Percentiles rank a stretch among this genome's conserved stretches.
Conservation (phyloP, 2,329 filamentous ascomycete genomes). For the Fusarium sp. region DNA sequence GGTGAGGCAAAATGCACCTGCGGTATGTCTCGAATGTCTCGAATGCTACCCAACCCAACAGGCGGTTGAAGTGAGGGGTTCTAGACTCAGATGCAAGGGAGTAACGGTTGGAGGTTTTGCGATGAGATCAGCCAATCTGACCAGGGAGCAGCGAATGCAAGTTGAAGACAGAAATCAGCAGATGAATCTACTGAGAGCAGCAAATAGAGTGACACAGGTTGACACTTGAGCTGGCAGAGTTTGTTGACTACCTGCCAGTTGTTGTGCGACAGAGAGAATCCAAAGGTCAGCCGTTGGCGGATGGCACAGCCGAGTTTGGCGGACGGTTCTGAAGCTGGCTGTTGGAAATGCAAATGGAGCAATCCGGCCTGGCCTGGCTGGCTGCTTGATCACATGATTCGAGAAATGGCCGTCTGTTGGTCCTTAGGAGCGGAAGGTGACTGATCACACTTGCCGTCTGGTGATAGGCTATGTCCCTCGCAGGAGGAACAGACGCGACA, state of each 20-base stretch:
- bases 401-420: conserved; percentile 20
- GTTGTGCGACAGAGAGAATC: conserved; percentile 36
- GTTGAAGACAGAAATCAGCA: conserved; percentile 14
- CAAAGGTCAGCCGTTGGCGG: conserved; percentile 17
- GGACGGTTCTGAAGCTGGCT: conserved; percentile 17
- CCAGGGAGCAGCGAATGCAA: conserved; percentile 21
- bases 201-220: conserved; percentile 17
- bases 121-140: conserved; percentile 21
- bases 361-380: conserved; percentile 14
- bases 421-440: conserved; percentile 29
- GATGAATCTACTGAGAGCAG: conserved; percentile 10
- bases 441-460: conserved; percentile 32
- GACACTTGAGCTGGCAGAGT: conserved; percentile 15
- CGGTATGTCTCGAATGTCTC: conserved; percentile 35
- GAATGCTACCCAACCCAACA: conserved; percentile 28
- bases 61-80: conserved; percentile 33
- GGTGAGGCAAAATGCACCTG: conserved; percentile 35
- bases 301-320: conserved; percentile 37
- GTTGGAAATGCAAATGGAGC: conserved; percentile 29
- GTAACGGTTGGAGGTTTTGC: conserved; percentile 15
- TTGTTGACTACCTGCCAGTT: conserved; percentile 14
- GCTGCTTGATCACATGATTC: conserved; percentile 44
- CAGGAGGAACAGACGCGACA: conserved; percentile 14
- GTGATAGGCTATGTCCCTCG: conserved; percentile 1
- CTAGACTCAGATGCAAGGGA: conserved; percentile 33